These are phyloP conservation scores for Aleurites moluccanus DNA, from an alignment of 441 rosid genomes.

Conservation along the genomic window DNA sequence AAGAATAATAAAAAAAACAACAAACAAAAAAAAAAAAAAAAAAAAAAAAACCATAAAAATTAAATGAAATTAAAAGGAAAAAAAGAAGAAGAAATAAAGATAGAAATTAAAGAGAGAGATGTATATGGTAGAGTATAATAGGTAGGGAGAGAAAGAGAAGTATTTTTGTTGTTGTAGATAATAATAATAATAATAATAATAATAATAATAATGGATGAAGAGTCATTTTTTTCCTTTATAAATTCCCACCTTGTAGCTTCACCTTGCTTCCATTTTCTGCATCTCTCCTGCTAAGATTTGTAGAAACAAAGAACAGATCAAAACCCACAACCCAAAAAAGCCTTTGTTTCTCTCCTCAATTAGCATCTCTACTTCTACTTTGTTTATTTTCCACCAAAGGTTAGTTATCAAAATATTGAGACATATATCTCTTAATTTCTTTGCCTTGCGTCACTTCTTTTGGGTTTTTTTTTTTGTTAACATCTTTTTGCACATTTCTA, in stretches of 20 bases:
- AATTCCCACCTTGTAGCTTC: slow-evolving; percentile 45
- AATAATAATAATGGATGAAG: slow-evolving; percentile 18
- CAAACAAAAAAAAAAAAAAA: slow-evolving; percentile 10
- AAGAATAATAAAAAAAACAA: too few relatives aligned
- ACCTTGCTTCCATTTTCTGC: slow-evolving; percentile 68
- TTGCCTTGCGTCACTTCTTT: slow-evolving; percentile 65
- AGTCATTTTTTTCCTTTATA: slow-evolving; percentile 51
- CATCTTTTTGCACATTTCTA: slow-evolving; percentile 19
- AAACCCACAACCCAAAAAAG: slow-evolving; percentile 21
- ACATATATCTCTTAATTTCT: slow-evolving; percentile 43
- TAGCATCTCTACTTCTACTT: slow-evolving; percentile 25
- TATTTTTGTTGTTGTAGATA: slow-evolving; percentile 4
- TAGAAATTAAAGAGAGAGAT: neutral
- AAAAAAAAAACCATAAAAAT: neutral
- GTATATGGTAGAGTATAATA: neutral
- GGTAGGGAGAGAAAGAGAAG: slow-evolving; percentile 1
- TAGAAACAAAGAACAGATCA: slow-evolving; percentile 33
- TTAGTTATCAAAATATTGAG: slow-evolving; percentile 46
- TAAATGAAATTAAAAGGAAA: neutral
- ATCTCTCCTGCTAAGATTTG: slow-evolving; percentile 53
- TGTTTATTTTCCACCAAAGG: slow-evolving; percentile 46
- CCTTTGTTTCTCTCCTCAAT: slow-evolving; percentile 30
- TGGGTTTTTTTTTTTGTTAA: slow-evolving; percentile 29
- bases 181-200: too few relatives aligned
- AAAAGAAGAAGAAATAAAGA: neutral